Conservation (phyloP, 306 rosid genomes). For the Vigna trinervia region DNA sequence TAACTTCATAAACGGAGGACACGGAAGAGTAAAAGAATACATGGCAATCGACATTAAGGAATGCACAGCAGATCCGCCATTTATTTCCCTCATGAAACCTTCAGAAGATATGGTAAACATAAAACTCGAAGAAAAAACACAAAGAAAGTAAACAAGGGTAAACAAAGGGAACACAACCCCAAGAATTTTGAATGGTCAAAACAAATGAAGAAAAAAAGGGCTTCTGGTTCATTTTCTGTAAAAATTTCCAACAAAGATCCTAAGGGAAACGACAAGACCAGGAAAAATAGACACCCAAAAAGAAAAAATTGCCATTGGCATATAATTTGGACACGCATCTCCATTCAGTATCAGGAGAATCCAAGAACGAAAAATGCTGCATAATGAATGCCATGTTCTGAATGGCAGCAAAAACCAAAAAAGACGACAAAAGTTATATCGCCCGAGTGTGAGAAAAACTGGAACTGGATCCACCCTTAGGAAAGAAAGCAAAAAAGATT, state of each 20-base stretch:
- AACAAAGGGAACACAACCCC: slow-evolving; percentile 23
- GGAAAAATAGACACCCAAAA: not conserved
- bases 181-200: slow-evolving; percentile 8
- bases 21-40: not conserved
- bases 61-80: slow-evolving; percentile 35
- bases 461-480: slow-evolving; percentile 6
- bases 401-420: not conserved
- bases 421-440: not conserved
- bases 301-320: not conserved
- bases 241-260: slow-evolving; percentile 33
- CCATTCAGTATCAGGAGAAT: slow-evolving; percentile 13
- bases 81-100: slow-evolving; percentile 18
- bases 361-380: slow-evolving; percentile 43
- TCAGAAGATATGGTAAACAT: slow-evolving; percentile 31
- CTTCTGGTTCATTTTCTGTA: not conserved
- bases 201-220: not conserved
- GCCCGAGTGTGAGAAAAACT: slow-evolving; percentile 10
- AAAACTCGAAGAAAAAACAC: not conserved
- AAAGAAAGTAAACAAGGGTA: not conserved
- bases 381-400: not conserved
- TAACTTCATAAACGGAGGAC: slow-evolving; percentile 4
- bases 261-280: slow-evolving; percentile 21
- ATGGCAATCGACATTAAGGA: slow-evolving; percentile 21
- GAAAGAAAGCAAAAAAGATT: not conserved
- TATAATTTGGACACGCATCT: slow-evolving; percentile 21